Base-by-base conservation (phyloP, 1,139 yeast species). In the Pichia sp. region DNA sequence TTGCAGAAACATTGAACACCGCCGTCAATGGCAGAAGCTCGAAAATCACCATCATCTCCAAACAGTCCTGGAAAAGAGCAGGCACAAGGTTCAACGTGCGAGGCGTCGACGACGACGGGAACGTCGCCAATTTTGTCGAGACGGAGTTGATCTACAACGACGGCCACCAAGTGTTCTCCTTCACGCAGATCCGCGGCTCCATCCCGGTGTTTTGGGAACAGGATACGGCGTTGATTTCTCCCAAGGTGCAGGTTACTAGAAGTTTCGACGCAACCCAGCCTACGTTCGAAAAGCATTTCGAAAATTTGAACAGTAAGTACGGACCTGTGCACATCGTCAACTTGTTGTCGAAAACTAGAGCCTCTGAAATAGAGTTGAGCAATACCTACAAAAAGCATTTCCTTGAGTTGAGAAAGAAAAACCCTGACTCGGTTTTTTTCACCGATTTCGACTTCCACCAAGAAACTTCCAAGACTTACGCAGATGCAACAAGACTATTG, bases 171-270 rank as follows among this genome's bases (percentile, higher is more conserved):
- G 76, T 85, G 40, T 90, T 82, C 67, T 83, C 97, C 2, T 92
- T 85, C 68, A 82, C 87, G 1, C 97, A 92, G 69, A 81, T 93
- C 15, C 77, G 99, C 68, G 99, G 99, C 2, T 87, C 96, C 15
- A 93, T 93, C 3, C 99, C 99, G 0, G 78, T 95, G 1, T 95
- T 95, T 67, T 95, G 99, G 99, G 99, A 95, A 68, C 99, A 95
- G 69, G 98, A 92, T 65, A 84, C 95, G 1, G 85, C 89, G 11
- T 67, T 83, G 49, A 86, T 93, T 16, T 84, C 85, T 62, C 92
- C 95, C 19, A 93, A 92, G 68, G 89, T 93, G 51, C 87, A 88
- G 42, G 78, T 95, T 11, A 90, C 97, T 0, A 77, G 99, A 63
- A 88, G 97, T 1, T 72, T 80, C 31, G 98, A 90, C 61, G 99